Percentiles rank a stretch among this genome's conserved stretches.
Evolutionary conservation across 805 yeast species (phyloP).

Genomic region (Pichia californica): DNA sequence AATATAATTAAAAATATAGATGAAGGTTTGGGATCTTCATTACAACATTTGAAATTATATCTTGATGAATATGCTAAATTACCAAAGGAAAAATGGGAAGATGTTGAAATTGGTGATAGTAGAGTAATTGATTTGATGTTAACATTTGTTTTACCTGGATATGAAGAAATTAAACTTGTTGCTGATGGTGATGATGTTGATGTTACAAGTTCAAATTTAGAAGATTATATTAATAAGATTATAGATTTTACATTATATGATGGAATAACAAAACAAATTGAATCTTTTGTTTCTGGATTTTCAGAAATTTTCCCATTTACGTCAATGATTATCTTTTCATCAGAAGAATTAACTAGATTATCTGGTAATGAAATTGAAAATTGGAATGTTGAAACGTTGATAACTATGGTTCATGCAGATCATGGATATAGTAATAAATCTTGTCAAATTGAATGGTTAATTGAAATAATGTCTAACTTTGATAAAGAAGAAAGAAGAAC

Average conservation of each 20-base stretch:
- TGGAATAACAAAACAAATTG: slow-evolving; percentile 62
- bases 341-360: slow-evolving; percentile 63
- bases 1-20: slow-evolving; percentile 48
- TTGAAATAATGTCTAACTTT: slow-evolving; percentile 57
- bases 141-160: slow-evolving; percentile 74
- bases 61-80: slow-evolving; percentile 21
- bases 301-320: slow-evolving; percentile 74
- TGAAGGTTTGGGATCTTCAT: slow-evolving; percentile 48
- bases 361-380: slow-evolving; percentile 82
- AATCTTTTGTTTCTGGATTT: slow-evolving; percentile 73
- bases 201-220: slow-evolving; percentile 50
- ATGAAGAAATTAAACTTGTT: slow-evolving; percentile 50
- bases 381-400: slow-evolving; percentile 65
- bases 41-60: slow-evolving; percentile 43
- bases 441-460: slow-evolving; percentile 48
- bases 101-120: slow-evolving; percentile 21
- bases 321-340: slow-evolving; percentile 63
- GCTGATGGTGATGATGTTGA: slow-evolving; percentile 46
- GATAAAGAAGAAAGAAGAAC: slow-evolving; percentile 50
- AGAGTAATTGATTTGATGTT: slow-evolving; percentile 50
- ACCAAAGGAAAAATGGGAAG: slow-evolving; percentile 7
- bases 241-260: slow-evolving; percentile 50
- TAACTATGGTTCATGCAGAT: slow-evolving; percentile 65
- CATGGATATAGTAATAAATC: slow-evolving; percentile 84
- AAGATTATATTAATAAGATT: slow-evolving; percentile 49